phyloP scores from a whole-genome alignment of 2,329 filamentous ascomycete species.

The Saccharata proteae region DNA sequence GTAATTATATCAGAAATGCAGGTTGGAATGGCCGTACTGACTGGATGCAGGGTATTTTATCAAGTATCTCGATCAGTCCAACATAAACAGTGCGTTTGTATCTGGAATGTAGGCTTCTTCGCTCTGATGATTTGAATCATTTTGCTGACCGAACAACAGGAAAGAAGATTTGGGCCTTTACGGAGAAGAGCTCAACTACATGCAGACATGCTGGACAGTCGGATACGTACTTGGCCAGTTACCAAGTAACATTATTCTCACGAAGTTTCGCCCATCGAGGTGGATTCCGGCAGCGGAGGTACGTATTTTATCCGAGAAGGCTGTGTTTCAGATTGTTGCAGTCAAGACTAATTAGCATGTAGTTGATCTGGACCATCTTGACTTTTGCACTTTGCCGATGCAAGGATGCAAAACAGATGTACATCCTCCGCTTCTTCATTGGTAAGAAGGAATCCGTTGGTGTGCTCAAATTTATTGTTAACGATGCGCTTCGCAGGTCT shows the following conservation, averaged over 20 bases:
- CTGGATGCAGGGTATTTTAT: conserved; percentile 34
- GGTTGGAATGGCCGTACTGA: not conserved
- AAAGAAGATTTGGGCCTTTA: conserved; percentile 42
- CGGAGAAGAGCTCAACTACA: conserved; percentile 44
- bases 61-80: conserved; percentile 36
- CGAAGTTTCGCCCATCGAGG: conserved; percentile 32
- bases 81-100: conserved; percentile 24
- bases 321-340: not conserved
- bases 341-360: conserved; percentile 1
- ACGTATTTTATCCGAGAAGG: conserved; percentile 20
- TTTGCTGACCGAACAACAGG: conserved; percentile 17
- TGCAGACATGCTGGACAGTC: conserved; percentile 45
- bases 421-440: conserved; percentile 38
- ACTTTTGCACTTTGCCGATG: conserved; percentile 33
- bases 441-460: conserved; percentile 15
- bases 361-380: conserved; percentile 38
- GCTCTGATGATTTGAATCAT: not conserved
- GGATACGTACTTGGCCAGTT: conserved; percentile 47
- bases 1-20: conserved; percentile 15
- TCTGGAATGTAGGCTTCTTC: conserved; percentile 18
- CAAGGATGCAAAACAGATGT: conserved; percentile 32
- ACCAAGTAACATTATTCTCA: conserved; percentile 40
- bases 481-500: conserved; percentile 19
- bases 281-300: conserved; percentile 38
- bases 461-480: not conserved